Base-by-base conservation (phyloP, 208 protist genomes). In the Angomonas ambiguus region DNA sequence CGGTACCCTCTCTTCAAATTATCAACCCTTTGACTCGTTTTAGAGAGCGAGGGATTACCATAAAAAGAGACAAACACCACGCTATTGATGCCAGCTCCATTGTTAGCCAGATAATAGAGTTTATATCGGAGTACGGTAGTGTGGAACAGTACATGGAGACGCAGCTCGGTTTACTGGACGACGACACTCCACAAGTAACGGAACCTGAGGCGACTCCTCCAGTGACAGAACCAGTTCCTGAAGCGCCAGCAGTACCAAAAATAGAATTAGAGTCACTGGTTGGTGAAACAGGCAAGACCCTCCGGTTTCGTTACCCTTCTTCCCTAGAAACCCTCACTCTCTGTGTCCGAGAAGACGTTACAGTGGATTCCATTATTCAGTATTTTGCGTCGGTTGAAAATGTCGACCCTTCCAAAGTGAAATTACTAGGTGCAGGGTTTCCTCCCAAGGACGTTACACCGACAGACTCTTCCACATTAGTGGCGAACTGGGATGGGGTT, bases 331-430 rank as follows among this genome's bases (percentile, higher is more conserved):
- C 72, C 22, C 28, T 76, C 10, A 84, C 84, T 27, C 58, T 94
- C 56, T 62, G 71, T 53, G 76, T 91, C 31, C 72, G 73, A 18
- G 76, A 76, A 11, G 75, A 85, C 13, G 91, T 79, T 0, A 84
- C 88, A 16, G 79, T 82, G 4, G 20, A 72, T 34, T 58, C 70
- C 31, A 64, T 94, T 16, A 62, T 85, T 0, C 51, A 80, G 1
- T 92, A 89, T 61, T 48, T 94, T 2, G 79, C 87, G 16, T 90
- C 84, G 51, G 28, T 71, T n/a, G 62, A 85, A 33, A 80, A 86
- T 60, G 53, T 34, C 1, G 76, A 77, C 28, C 8, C 45, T 5
- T 3, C 13, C 3, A 72, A 88, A 28, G 25, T 59, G 5, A 22
- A 32, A 35, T 35, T 67, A 64, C 30, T 81, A 55, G 57, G 75